Base-by-base conservation (phyloP, 2,329 filamentous ascomycete species). In the Aspergillus udagawae region DNA sequence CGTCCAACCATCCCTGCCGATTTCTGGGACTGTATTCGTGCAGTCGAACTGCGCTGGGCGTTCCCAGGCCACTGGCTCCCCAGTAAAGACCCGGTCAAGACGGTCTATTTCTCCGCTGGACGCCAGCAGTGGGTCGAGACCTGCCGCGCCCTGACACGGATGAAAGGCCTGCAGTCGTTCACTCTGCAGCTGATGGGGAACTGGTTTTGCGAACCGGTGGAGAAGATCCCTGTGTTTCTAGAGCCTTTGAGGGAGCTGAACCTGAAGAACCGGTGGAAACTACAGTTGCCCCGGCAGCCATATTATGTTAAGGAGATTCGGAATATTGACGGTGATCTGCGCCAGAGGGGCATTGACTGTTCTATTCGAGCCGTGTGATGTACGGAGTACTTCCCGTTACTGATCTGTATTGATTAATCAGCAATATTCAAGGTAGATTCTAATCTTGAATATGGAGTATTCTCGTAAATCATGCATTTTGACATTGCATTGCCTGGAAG, bases 61-160 rank as follows among this genome's bases (percentile, higher is more conserved):
- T 75, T 75, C 32, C 72, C 71, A 0, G 73, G 73, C 52, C 73
- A 75, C 60, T 74, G 73, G 71, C 69, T 75, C 0, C 73, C 73
- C 5, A 73, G 66, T 57, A 75, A 75, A 57, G 73, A 75, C 60
- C 70, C 73, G 27, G 73, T 75, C 23, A 72, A 73, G 53, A 57
- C 67, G 2, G 63, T 75, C 3, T 75, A 75, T 49, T 70, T 75
- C 49, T 69, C 69, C 38, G 72, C 73, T 0, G 72, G 73, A 29
- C 67, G 67, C 3, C 62, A 66, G 48, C 73, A 75, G 56, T 75
- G 73, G 73, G 51, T 68, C 21, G 72, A 75, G 51, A 74, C 72
- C 1, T 75, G 73, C 58, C 60, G 55, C 20, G 61, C 69, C 0
- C 55, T 75, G 2, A 56, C 60, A 0, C 47, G 55, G 25, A 65